A percentile compares a stretch with the other conserved stretches of the same genome.
These are phyloP conservation scores for Plantago ovata DNA, from an alignment of 257 asterid species.

Conservation along the genomic window DNA sequence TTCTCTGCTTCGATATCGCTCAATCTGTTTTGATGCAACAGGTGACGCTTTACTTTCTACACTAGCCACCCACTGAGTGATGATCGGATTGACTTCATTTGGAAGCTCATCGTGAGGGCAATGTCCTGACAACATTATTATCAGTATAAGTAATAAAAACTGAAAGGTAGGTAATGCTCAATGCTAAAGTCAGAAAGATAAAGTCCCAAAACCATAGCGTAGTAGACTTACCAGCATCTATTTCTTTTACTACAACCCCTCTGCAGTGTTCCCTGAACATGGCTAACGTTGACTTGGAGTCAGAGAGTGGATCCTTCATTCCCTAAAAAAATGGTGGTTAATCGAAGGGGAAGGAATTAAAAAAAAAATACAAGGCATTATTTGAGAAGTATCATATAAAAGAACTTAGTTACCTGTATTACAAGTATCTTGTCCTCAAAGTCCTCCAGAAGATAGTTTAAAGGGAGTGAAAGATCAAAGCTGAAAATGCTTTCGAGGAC, in stretches of 20 bases:
- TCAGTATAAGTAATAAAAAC: slow-evolving; percentile 13
- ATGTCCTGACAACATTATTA: slow-evolving; percentile 55
- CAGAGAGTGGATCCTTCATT: slow-evolving; percentile 70
- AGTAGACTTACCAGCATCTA: slow-evolving; percentile 62
- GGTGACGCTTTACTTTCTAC: slow-evolving; percentile 34
- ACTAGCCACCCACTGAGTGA: slow-evolving; percentile 57
- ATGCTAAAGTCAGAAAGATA: not conserved
- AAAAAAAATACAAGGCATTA: slow-evolving; percentile 3
- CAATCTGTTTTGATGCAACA: slow-evolving; percentile 27
- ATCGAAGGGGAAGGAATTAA: slow-evolving; percentile 4
- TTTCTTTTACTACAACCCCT: slow-evolving; percentile 55
- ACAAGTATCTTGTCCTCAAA: slow-evolving; percentile 55
- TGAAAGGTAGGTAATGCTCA: not conserved
- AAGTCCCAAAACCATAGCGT: slow-evolving; percentile 11
- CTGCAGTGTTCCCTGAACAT: slow-evolving; percentile 55
- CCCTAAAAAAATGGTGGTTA: slow-evolving; percentile 46
- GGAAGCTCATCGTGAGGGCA: slow-evolving; percentile 97
- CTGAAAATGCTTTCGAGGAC: slow-evolving; percentile 81
- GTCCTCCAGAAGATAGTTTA: slow-evolving; percentile 70
- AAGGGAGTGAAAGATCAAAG: slow-evolving; percentile 83
- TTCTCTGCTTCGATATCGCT: slow-evolving; percentile 3
- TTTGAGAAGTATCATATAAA: slow-evolving; percentile 11
- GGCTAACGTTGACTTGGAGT: slow-evolving; percentile 53
- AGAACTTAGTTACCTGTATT: slow-evolving; percentile 57
- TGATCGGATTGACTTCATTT: slow-evolving; percentile 60